Conservation (phyloP, 1,139 yeast species). For the Suhomyces terraborum region DNA sequence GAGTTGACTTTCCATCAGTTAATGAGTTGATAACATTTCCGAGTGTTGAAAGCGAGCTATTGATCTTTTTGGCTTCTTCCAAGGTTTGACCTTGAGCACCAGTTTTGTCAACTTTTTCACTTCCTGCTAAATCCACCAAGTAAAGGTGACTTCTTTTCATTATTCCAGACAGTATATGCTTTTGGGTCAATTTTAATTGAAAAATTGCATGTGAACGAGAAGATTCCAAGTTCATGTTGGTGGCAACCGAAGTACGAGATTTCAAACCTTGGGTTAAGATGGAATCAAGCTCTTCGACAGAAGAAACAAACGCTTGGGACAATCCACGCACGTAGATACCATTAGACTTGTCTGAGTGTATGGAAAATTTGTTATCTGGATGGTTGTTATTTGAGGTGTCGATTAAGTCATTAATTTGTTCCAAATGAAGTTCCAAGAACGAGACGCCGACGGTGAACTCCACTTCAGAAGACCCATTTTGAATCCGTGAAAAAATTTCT, state of each 20-base stretch:
- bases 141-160: constrained; percentile 69
- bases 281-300: constrained; percentile 58
- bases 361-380: constrained; percentile 42
- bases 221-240: constrained; percentile 74
- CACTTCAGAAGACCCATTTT: constrained; percentile 50
- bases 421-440: constrained; percentile 83
- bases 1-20: constrained; percentile 66
- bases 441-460: constrained; percentile 73
- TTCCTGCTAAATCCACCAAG: constrained; percentile 86
- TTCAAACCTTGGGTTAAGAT: constrained; percentile 59
- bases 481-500: constrained; percentile 60
- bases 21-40: constrained; percentile 83
- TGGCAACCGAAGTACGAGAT: constrained; percentile 59
- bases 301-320: constrained; percentile 60
- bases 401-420: constrained; percentile 65
- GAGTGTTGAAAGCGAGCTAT: constrained; percentile 72
- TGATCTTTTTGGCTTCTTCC: constrained; percentile 85
- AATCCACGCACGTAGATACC: constrained; percentile 76
- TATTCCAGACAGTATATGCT: constrained; percentile 54
- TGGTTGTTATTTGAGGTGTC: constrained; percentile 25
- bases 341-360: constrained; percentile 65
- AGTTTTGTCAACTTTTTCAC: constrained; percentile 82
- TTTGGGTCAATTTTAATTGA: constrained; percentile 65
- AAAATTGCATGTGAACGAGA: constrained; percentile 85
- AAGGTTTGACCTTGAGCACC: constrained; percentile 76